A percentile compares a stretch with the other conserved stretches of the same genome.
These are phyloP conservation scores for Boletellus deceptivus DNA, from an alignment of 1,284 basidiomycete genomes.

Conservation along the genomic window DNA sequence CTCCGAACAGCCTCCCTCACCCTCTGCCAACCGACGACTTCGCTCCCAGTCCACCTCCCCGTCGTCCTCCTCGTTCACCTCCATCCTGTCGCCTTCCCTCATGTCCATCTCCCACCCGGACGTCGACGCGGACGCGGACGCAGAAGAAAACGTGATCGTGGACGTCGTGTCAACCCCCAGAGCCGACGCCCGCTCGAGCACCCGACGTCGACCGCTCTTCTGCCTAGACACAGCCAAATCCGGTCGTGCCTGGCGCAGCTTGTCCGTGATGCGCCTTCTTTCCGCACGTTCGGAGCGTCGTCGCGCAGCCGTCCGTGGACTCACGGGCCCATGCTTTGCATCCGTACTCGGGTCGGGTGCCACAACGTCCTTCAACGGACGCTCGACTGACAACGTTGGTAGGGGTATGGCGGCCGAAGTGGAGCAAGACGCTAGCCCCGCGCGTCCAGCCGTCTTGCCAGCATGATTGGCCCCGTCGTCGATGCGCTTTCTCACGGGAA, in stretches of 20 bases:
- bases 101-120: neutral
- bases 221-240: conserved; percentile 20
- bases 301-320: conserved; percentile 19
- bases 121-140: neutral
- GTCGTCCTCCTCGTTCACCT: conserved; percentile 12
- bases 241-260: conserved; percentile 30
- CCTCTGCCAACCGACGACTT: conserved; percentile 23
- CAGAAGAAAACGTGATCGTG: neutral
- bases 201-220: neutral
- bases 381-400: neutral
- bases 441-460: conserved; percentile 5
- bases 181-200: neutral
- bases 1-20: conserved; percentile 22
- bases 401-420: neutral
- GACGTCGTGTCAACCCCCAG: neutral
- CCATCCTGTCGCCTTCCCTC: neutral
- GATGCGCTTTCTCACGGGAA: conserved; percentile 20
- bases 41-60: conserved; percentile 28
- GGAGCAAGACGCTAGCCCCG: neutral
- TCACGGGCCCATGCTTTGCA: conserved; percentile 1
- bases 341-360: neutral
- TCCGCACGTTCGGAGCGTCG: conserved; percentile 20
- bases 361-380: neutral
- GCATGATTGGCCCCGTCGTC: neutral
- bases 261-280: conserved; percentile 27